Conservation (phyloP, 345 rosid genomes). For the Arabidopsis arenosa region DNA sequence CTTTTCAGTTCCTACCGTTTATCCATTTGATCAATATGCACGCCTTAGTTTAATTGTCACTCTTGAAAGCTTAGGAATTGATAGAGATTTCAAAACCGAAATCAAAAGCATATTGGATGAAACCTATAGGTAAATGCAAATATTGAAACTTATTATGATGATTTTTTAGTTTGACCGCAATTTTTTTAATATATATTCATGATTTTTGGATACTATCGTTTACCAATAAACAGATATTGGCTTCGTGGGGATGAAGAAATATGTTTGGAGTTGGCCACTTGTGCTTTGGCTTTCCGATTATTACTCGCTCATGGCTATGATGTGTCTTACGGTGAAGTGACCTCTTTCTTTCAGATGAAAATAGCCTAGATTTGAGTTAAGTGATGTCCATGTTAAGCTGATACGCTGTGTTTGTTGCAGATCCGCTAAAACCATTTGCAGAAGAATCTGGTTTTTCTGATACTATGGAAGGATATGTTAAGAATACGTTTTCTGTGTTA, state of each 20-base stretch:
- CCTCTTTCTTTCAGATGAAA: constrained; percentile 26
- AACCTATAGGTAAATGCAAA: constrained; percentile 60
- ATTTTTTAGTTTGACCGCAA: background rate
- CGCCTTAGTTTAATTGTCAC: constrained; percentile 66
- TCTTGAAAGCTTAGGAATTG: constrained; percentile 75
- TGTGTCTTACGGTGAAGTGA: constrained; percentile 68
- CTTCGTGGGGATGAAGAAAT: constrained; percentile 68
- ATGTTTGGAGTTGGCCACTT: constrained; percentile 60
- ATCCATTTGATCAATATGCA: constrained; percentile 62
- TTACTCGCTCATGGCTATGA: constrained; percentile 68
- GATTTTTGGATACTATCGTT: constrained; percentile 33
- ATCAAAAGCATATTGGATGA: constrained; percentile 57
- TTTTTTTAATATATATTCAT: background rate
- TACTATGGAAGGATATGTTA: constrained; percentile 64
- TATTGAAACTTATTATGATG: background rate
- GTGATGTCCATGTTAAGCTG: constrained; percentile 15
- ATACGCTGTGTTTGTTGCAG: constrained; percentile 50
- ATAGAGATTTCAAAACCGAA: constrained; percentile 64
- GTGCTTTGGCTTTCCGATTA: constrained; percentile 81
- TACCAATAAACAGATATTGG: constrained; percentile 66
- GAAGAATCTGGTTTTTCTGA: constrained; percentile 58
- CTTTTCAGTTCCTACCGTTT: constrained; percentile 74
- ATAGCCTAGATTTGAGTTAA: background rate
- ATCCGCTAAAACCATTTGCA: constrained; percentile 53
- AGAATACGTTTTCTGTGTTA: constrained; percentile 57